These are phyloP conservation scores for Chimonanthus salicifolius DNA, from an alignment of 164 flowering plant genomes.

Conservation along the genomic window DNA sequence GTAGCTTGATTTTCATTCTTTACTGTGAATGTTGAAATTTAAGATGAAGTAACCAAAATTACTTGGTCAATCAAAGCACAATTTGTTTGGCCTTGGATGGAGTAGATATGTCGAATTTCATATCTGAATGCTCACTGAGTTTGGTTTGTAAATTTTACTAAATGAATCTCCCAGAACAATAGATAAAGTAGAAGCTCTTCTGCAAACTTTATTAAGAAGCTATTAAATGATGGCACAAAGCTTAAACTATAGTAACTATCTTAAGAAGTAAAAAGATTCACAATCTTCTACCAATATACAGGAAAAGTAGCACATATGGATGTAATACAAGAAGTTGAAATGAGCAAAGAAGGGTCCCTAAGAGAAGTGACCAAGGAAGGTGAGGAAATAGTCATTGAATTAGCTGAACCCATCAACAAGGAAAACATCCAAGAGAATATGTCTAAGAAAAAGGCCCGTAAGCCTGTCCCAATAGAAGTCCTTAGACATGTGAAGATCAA, in stretches of 20 bases:
- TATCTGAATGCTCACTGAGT: too few relatives aligned
- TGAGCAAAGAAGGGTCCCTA: constrained; percentile 23
- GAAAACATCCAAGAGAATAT: background rate
- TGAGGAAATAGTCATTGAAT: background rate
- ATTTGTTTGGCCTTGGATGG: too few relatives aligned
- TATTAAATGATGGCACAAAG: background rate
- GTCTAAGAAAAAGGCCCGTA: constrained; percentile 7
- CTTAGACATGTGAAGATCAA: constrained; percentile 54
- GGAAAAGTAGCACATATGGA: constrained; percentile 35
- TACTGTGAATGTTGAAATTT: too few relatives aligned
- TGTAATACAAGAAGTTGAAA: constrained; percentile 51
- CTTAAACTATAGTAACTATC: background rate
- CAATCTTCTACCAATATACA: background rate
- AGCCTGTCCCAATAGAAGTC: constrained; percentile 42
- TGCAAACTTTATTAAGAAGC: background rate
- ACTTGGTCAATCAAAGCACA: too few relatives aligned
- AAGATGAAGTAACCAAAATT: too few relatives aligned
- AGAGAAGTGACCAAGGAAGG: constrained; percentile 5
- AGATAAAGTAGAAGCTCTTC: background rate
- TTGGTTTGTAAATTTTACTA: background rate
- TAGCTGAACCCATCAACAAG: background rate
- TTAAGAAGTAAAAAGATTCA: background rate
- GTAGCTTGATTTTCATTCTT: too few relatives aligned
- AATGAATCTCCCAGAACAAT: background rate
- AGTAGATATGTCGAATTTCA: too few relatives aligned